Evolutionary conservation across 169 alveolate species (phyloP).

Genomic region (Eimeria praecox): DNA sequence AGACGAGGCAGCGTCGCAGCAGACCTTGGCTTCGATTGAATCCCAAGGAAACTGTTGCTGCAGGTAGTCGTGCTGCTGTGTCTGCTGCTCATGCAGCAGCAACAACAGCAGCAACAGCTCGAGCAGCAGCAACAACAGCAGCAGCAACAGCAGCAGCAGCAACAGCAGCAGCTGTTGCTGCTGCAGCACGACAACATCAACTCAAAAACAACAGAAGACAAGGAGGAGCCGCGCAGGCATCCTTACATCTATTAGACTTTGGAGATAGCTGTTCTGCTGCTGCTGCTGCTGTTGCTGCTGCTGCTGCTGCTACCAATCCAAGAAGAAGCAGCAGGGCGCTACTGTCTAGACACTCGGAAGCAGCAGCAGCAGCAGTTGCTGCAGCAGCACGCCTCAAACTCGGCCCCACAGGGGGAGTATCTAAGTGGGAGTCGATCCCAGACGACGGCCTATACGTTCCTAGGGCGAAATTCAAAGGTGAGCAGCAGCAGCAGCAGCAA

Average conservation of each 20-base stretch:
- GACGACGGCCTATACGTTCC: not conserved
- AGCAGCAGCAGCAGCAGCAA: constrained; percentile 36
- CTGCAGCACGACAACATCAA: not conserved
- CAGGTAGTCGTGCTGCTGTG: not conserved
- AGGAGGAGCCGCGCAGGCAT: constrained; percentile 2
- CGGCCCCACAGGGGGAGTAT: constrained; percentile 2
- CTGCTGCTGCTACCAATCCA: not conserved
- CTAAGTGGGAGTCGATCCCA: constrained; percentile 1
- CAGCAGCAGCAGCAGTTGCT: constrained; percentile 55
- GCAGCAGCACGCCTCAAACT: constrained; percentile 31
- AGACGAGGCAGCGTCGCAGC: too few relatives aligned
- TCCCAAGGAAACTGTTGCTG: too few relatives aligned
- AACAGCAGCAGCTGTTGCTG: not conserved
- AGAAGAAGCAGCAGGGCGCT: constrained; percentile 19
- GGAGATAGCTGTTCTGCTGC: constrained; percentile 28
- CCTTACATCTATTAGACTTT: not conserved
- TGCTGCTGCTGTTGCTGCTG: constrained; percentile 38
- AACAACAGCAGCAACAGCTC: too few relatives aligned
- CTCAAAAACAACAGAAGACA: not conserved
- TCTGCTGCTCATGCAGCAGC: not conserved
- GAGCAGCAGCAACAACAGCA: not conserved
- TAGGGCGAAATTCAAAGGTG: not conserved
- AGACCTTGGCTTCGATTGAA: not conserved
- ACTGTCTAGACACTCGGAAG: constrained; percentile 29
- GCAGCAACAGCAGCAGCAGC: constrained; percentile 10